Evolutionary conservation across 129 eudicot species (phyloP).

Genomic region (Smallanthus sonchifolius): DNA sequence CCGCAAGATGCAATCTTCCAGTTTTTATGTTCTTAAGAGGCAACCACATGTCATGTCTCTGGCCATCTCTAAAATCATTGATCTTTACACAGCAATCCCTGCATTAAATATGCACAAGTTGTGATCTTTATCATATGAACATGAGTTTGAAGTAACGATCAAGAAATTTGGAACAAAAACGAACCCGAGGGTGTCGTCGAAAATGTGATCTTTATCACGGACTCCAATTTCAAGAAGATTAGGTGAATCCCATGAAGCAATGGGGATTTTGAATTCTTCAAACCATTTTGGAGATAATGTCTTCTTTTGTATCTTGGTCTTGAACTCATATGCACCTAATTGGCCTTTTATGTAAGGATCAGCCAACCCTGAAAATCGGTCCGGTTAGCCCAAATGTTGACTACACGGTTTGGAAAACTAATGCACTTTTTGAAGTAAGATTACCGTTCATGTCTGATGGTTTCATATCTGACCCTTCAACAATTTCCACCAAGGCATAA

Average conservation of each 20-base stretch:
- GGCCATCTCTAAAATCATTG: constrained; percentile 60
- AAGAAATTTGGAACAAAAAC: constrained; percentile 15
- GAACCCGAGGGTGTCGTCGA: constrained; percentile 81
- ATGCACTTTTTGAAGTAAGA: constrained; percentile 9
- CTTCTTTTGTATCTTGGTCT: constrained; percentile 67
- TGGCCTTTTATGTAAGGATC: constrained; percentile 91
- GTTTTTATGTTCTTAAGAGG: constrained; percentile 67
- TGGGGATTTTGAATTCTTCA: constrained; percentile 85
- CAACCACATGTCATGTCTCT: constrained; percentile 89
- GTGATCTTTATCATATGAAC: neutral
- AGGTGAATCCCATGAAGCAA: constrained; percentile 68
- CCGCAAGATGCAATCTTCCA: constrained; percentile 86
- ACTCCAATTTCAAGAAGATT: constrained; percentile 64
- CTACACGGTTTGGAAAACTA: neutral
- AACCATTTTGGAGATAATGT: constrained; percentile 87
- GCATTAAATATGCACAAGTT: constrained; percentile 17
- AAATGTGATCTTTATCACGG: constrained; percentile 75
- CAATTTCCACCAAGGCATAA: constrained; percentile 61
- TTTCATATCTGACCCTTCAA: constrained; percentile 84
- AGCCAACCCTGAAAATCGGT: constrained; percentile 66
- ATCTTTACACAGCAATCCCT: constrained; percentile 70
- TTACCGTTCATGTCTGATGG: constrained; percentile 88
- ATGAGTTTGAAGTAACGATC: neutral
- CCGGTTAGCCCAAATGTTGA: constrained; percentile 14
- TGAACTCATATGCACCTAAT: constrained; percentile 65